Conservation (phyloP, 2,329 filamentous ascomycete genomes). For the Trichoderma aggressivum region DNA sequence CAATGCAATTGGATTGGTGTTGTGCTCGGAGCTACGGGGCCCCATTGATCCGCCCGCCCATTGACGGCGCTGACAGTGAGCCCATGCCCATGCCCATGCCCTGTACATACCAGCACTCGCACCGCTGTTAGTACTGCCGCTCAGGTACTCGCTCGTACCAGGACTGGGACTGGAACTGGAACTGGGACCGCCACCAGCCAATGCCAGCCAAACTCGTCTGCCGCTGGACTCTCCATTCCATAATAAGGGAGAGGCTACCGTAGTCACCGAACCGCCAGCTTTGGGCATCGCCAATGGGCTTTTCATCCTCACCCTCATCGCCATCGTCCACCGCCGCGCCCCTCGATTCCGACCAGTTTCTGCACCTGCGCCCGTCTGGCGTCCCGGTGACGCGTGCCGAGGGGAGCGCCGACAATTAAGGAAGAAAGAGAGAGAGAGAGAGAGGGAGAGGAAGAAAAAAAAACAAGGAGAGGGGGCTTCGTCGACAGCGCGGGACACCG, state of each 20-base stretch:
- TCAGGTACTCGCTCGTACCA: too few relatives aligned
- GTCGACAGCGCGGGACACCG: background rate
- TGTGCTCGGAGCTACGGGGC: conserved; percentile 11
- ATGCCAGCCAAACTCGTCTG: background rate
- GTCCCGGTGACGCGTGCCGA: conserved; percentile 20
- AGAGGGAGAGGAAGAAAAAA: background rate
- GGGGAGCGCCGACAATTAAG: conserved; percentile 9
- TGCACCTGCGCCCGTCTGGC: conserved; percentile 13
- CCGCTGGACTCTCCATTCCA: too few relatives aligned
- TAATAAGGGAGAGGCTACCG: conserved; percentile 1
- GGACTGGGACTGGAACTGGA: too few relatives aligned
- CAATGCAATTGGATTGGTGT: background rate
- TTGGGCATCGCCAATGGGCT: conserved; percentile 7
- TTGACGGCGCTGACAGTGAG: too few relatives aligned
- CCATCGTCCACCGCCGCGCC: conserved; percentile 2
- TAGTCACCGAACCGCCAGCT: conserved; percentile 2
- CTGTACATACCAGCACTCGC: too few relatives aligned
- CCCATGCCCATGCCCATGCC: too few relatives aligned
- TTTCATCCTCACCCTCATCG: background rate
- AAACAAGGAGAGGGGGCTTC: background rate
- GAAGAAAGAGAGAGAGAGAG: too few relatives aligned
- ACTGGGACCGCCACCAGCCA: background rate
- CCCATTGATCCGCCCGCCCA: conserved; percentile 16
- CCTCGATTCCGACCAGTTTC: conserved; percentile 1
- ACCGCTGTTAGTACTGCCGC: background rate